Base-by-base conservation (phyloP, 192 early-diverging fungal species). In the Entomortierella lignicola region DNA sequence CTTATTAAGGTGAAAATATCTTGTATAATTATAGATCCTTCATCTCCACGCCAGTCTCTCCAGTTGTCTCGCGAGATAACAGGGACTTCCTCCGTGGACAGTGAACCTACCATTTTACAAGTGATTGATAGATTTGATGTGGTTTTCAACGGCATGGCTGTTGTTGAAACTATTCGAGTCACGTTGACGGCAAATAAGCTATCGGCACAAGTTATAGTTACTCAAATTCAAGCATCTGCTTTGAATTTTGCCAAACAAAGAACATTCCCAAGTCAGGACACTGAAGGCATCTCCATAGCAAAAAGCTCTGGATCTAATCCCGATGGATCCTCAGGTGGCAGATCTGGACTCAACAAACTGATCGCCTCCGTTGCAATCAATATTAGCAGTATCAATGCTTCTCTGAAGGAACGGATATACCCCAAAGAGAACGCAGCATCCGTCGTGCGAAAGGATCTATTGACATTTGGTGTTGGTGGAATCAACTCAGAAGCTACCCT, bases 131-230 rank as follows among this genome's bases (percentile, higher is more conserved):
- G 80, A 30, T 65, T 89, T 7, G 86, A 89, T 47, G 63, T 89
- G 7, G 61, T 84, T 13, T 77, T 80, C 17, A 86, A 86, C 23
- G 82, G 74, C 18, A 72, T 88, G 53, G 54, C 86, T 1, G 57
- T 66, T 2, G 31, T 89, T 32, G 79, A 86, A 42, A 72, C 60
- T 0, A 86, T 89, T 12, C 56, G 53, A 13, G 58, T 89, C 34
- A 82, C 64, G 10, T 70, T 87, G 21, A 81, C 71, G 5, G 85
- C 86, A 0, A 85, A 89, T 43, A 81, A 84, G 30, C 43, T 89
- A 21, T 60, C 66, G 0, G 82, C 83, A 13, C 59, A 81, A 51
- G 63, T 72, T 15, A 71, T 77, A 11, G 71, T 87, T 30, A 68
- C 80, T 5, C 83, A 81, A 48, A 75, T 86, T 2, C 81, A 86